These are phyloP conservation scores for Luvunga scandens DNA, from an alignment of 345 rosid genomes.

Conservation along the genomic window DNA sequence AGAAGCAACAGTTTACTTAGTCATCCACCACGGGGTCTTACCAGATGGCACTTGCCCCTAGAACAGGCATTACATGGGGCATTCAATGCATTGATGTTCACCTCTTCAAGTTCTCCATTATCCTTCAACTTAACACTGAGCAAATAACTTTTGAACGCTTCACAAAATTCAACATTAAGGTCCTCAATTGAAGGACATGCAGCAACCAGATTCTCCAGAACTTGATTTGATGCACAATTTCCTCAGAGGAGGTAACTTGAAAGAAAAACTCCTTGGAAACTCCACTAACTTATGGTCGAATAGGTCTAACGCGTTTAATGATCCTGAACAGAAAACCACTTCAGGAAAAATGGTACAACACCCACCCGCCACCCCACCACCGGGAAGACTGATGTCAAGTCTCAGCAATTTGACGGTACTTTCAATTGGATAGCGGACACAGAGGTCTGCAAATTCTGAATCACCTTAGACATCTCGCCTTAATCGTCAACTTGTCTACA, in stretches of 20 bases:
- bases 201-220: not conserved
- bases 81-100: not conserved
- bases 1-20: not conserved
- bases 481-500: not conserved
- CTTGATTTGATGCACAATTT: not conserved
- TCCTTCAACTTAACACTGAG: not conserved
- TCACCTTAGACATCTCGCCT: not conserved
- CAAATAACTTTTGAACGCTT: not conserved
- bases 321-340: not conserved
- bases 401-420: not conserved
- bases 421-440: not conserved
- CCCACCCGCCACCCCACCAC: too few species aligned
- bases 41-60: too few species aligned
- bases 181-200: conserved; percentile 4
- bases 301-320: not conserved
- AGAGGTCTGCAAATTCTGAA: not conserved
- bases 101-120: not conserved
- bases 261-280: not conserved
- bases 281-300: not conserved
- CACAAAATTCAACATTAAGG: not conserved
- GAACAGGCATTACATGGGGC: not conserved
- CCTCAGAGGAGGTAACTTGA: not conserved
- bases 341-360: not conserved
- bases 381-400: not conserved
- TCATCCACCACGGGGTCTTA: not conserved